These are phyloP conservation scores for Thielaviopsis musarum DNA, from an alignment of 2,329 filamentous ascomycete species.

Conservation along the genomic window DNA sequence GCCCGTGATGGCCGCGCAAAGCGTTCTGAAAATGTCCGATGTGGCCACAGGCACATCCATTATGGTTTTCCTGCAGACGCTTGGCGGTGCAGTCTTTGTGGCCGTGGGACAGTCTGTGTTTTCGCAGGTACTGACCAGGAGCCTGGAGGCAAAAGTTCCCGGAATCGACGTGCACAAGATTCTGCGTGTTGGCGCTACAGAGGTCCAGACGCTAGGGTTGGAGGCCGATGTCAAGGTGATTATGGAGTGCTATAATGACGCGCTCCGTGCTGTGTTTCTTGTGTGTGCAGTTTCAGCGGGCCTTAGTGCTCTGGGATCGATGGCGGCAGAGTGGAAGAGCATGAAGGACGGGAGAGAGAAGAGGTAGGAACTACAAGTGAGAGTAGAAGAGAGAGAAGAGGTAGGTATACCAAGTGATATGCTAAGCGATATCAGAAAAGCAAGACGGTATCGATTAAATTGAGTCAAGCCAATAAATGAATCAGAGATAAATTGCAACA, in stretches of 20 bases:
- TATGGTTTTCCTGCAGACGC: conserved; percentile 28
- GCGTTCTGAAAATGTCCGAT: conserved; percentile 25
- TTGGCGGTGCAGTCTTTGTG: conserved; percentile 32
- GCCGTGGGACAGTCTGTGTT: conserved; percentile 35
- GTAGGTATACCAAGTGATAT: not conserved
- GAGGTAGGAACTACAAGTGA: no score
- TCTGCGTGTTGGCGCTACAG: not conserved
- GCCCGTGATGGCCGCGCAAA: conserved; percentile 28
- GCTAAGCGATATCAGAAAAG: not conserved
- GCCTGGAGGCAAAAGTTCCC: not conserved
- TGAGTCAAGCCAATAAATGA: not conserved
- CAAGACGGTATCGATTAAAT: not conserved
- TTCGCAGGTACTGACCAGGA: not conserved
- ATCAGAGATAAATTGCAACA: not conserved
- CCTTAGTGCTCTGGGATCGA: conserved; percentile 6
- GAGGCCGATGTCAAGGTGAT: not conserved
- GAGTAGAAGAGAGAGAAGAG: not conserved
- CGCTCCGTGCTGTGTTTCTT: conserved; percentile 6
- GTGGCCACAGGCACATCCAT: conserved; percentile 29
- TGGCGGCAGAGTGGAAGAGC: conserved; percentile 4
- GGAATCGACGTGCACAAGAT: not conserved
- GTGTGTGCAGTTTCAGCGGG: conserved; percentile 6
- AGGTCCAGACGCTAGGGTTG: conserved; percentile 1
- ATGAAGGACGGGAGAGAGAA: not conserved
- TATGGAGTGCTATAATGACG: conserved; percentile 1